These are phyloP conservation scores for Fusarium tupiense DNA, from an alignment of 2,329 filamentous ascomycete species.

Conservation along the genomic window DNA sequence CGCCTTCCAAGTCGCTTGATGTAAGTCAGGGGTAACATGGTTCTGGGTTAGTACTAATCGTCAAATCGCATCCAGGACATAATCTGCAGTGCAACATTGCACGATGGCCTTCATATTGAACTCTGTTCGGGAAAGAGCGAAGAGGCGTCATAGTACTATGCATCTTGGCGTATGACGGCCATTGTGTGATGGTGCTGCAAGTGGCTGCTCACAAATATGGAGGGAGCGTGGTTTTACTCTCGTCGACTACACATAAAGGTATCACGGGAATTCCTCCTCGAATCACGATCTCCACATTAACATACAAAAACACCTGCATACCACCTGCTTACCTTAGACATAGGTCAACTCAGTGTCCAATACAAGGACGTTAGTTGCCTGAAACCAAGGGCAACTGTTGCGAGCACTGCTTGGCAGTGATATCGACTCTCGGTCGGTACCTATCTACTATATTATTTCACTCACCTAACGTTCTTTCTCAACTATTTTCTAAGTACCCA, in stretches of 20 bases:
- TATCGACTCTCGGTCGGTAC: neutral
- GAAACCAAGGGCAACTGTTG: neutral
- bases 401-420: constrained; percentile 11
- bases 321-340: neutral
- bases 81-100: constrained; percentile 32
- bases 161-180: constrained; percentile 29
- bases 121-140: neutral
- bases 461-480: neutral
- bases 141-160: constrained; percentile 4
- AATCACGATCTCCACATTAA: neutral
- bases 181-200: constrained; percentile 23
- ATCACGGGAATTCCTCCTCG: neutral
- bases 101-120: neutral
- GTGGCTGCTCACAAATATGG: neutral
- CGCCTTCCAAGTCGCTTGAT: neutral
- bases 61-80: constrained; percentile 31
- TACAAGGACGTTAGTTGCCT: neutral
- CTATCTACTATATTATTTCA: neutral
- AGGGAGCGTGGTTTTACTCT: neutral
- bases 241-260: neutral
- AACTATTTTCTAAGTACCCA: neutral
- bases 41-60: neutral
- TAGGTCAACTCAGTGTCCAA: neutral
- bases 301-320: neutral
- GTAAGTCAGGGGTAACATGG: constrained; percentile 5